Evolutionary conservation across 1,139 yeast genomes (phyloP).

Genomic region (Kodamaea fungicola): DNA sequence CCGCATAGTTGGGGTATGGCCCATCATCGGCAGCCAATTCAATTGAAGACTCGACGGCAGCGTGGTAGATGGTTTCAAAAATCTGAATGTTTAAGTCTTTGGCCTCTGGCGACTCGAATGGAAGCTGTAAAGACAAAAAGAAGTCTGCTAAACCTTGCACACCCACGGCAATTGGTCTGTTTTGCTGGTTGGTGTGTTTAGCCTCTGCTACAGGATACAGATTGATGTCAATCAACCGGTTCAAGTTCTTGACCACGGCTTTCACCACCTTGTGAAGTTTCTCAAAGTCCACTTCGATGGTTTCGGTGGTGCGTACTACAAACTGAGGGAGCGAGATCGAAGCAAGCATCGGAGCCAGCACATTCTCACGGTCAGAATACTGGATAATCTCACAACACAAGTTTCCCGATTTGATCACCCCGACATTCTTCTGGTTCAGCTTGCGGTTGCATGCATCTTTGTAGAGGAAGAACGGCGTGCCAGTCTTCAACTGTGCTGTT

Average conservation of each 20-base stretch:
- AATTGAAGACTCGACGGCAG: constrained; percentile 74
- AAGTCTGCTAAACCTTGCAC: constrained; percentile 89
- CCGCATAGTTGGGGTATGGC: constrained; percentile 62
- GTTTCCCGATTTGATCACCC: constrained; percentile 55
- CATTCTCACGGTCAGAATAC: constrained; percentile 52
- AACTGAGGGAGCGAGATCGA: constrained; percentile 10
- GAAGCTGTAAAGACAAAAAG: constrained; percentile 71
- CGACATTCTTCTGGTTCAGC: constrained; percentile 54
- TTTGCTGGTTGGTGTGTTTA: constrained; percentile 62
- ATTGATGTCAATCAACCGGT: constrained; percentile 74
- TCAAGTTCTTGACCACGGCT: constrained; percentile 71
- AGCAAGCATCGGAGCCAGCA: constrained; percentile 34
- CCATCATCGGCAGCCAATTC: constrained; percentile 70
- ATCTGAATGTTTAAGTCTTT: constrained; percentile 69
- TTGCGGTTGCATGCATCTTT: constrained; percentile 55
- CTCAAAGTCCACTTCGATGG: constrained; percentile 62
- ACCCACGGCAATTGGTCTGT: constrained; percentile 86
- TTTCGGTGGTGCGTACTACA: constrained; percentile 25
- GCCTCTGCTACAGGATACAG: constrained; percentile 77
- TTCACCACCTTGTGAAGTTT: constrained; percentile 71
- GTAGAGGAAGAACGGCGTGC: constrained; percentile 56
- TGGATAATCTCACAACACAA: constrained; percentile 58
- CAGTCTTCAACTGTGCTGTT: constrained; percentile 58
- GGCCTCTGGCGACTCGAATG: constrained; percentile 78
- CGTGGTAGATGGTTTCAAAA: constrained; percentile 88